Base-by-base conservation (phyloP, 1,284 basidiomycete genomes). In the Marasmius sp. region DNA sequence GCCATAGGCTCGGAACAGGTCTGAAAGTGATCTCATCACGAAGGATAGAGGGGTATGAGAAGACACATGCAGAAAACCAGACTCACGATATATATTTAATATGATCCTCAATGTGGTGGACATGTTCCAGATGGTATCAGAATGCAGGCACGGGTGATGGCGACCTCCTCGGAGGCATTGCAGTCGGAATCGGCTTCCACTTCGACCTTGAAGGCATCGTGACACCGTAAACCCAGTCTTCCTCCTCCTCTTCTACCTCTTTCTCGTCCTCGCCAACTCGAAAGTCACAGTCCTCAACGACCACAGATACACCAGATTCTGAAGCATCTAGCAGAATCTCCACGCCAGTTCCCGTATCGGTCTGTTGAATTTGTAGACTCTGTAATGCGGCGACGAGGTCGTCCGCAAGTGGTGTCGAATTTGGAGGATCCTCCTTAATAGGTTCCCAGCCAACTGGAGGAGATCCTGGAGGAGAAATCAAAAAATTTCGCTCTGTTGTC, bases 401-500 rank as follows among this genome's bases (percentile, higher is more conserved):
- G 27, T 93, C 88, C 0, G 97, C 97, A 38, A 98, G 85, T 6
- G 96, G 92, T 4, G 86, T 79, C 7, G 81, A 74, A 72, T 99
- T 99, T 0, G 97, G 97, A 6, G 94, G 94, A 20, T 97, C 95
- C 77, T 99, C 97, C 49, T 81, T 79, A 63, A 95, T 86, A 36
- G 87, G 94, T 71, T 97, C 95, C 97, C 97, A 99, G 1, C 97
- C 97, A 1, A 97, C 89, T 0, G 97, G 97, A 0, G 97, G 97
- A 0, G 94, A 96, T n/a, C 97, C 97, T 1, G 97, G 97, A 0
- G 97, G 97, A 0, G 96, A 98, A 68, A 99, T 97, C 58, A 99
- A 84, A 77, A 98, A 99, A 78, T 99, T 98, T 78, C 94, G 94
- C 69, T 94, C 91, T 43, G 88, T 72, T 0, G 83, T 79, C 0